A percentile compares a stretch with the other conserved stretches of the same genome.
These are phyloP conservation scores for Gossypium arboreum DNA, from an alignment of 345 rosid genomes.

Conservation along the genomic window DNA sequence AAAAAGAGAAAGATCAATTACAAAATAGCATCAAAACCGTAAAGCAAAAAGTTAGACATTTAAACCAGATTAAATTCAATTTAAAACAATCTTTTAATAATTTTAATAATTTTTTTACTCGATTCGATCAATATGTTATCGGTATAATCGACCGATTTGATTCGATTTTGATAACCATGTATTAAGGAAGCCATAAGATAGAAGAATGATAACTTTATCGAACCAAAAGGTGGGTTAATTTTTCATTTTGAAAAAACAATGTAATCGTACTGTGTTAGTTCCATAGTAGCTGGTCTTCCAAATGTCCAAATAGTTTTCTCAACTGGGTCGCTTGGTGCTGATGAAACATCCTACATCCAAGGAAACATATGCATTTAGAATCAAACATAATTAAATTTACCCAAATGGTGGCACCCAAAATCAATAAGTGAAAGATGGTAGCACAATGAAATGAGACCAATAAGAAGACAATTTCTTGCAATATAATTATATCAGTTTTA, in stretches of 20 bases:
- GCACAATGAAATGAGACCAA: too few species aligned
- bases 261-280: constrained; percentile 70
- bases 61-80: too few species aligned
- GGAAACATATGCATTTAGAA: neutral
- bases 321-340: constrained; percentile 64
- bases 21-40: too few species aligned
- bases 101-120: too few species aligned
- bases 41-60: too few species aligned
- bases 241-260: neutral
- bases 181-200: constrained; percentile 1
- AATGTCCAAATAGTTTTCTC: constrained; percentile 92
- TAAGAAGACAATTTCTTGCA: neutral
- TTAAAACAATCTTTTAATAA: too few species aligned
- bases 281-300: constrained; percentile 71
- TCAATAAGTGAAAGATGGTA: too few species aligned
- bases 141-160: rapidly evolving
- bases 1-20: too few species aligned
- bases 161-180: too few species aligned
- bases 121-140: too few species aligned
- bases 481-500: constrained; percentile 20
- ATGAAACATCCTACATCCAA: constrained; percentile 55
- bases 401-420: neutral
- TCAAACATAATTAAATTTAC: neutral
- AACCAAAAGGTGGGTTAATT: too few species aligned
- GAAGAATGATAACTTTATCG: neutral